Evolutionary conservation across 2,329 filamentous ascomycete genomes (phyloP), one percentile per base, ranked within the genome.

Genomic region (Rhytidhysteron rufulum): DNA sequence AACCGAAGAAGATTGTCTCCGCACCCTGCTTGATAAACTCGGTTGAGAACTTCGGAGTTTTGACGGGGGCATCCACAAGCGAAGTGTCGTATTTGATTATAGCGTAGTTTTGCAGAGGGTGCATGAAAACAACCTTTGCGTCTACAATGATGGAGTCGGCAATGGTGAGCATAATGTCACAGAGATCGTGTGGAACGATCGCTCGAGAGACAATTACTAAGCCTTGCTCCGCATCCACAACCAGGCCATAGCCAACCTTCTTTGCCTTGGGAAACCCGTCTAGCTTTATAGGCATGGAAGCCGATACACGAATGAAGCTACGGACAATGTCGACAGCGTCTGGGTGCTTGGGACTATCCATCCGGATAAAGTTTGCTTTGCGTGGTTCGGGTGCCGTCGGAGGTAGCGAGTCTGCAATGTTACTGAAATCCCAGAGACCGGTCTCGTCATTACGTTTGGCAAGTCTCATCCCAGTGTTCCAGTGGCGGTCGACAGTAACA

Each of bases 181-280:
- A 97, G 24, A 98, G 80, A 63, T 98, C 89, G 60, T 96, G 96
- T 2, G 93, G 93, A 16, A 98, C 86, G 48, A 96, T 88, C 2
- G 94, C 91, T 59, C 93, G 75, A 2, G 93, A 97, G 40, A 97
- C 91, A 44, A 97, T 79, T 5, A 98, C 93, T 15, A 98, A 76
- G 15, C 93, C 93, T 70, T 96, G 91, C 45, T 94, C 88, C 1
- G 94, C 93, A 66, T 98, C 93, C 47, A 98, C 87, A n/a, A 98
- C 91, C 27, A 98, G 72, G 29, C 93, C 93, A 75, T 95, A 96
- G 1, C 93, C 93, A 70, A 89, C 93, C 68, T 95, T 93, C 35
- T 89, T 79, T 51, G 93, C 88, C 64, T 93, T 88, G 5, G 93
- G 94, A 63, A 95, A 98, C n/a, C 93, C 93, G 62, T 98, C 93